These are phyloP conservation scores for Multifurca ochricompacta DNA, from an alignment of 768 basidiomycete genomes.

Conservation along the genomic window DNA sequence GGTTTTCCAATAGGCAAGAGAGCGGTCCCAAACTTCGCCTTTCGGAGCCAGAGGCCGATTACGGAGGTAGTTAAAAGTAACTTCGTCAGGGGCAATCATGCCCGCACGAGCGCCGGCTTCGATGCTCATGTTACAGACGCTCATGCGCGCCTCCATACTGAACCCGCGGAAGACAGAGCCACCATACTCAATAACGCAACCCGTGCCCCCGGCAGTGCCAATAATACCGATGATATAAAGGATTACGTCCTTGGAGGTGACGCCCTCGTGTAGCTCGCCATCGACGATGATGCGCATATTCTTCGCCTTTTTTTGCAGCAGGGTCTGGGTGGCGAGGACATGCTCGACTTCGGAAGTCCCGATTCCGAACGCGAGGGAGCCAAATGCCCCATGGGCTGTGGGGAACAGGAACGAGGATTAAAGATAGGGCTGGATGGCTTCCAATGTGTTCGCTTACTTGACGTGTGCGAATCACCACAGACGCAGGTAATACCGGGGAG, in stretches of 20 bases:
- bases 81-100: slow-evolving; percentile 58
- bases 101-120: slow-evolving; percentile 59
- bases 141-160: slow-evolving; percentile 58
- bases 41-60: slow-evolving; percentile 52
- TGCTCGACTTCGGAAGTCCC: slow-evolving; percentile 65
- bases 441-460: slow-evolving; percentile 32
- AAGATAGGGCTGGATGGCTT: not conserved
- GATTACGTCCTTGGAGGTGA: slow-evolving; percentile 57
- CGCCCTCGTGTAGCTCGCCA: slow-evolving; percentile 45
- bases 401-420: not conserved
- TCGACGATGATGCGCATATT: slow-evolving; percentile 62
- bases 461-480: slow-evolving; percentile 61
- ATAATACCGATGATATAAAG: slow-evolving; percentile 58
- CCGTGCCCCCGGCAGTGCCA: slow-evolving; percentile 59
- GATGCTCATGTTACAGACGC: slow-evolving; percentile 62
- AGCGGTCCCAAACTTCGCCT: slow-evolving; percentile 52
- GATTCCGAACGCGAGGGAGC: slow-evolving; percentile 60
- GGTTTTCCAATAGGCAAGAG: slow-evolving; percentile 52
- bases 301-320: slow-evolving; percentile 53
- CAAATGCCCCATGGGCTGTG: slow-evolving; percentile 56
- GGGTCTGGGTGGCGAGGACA: slow-evolving; percentile 58
- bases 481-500: slow-evolving; percentile 43
- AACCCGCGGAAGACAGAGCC: slow-evolving; percentile 48
- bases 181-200: slow-evolving; percentile 56
- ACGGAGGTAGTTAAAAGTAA: slow-evolving; percentile 53